Conservation (phyloP, 345 rosid genomes). For the Chamaenerion angustifolium region DNA sequence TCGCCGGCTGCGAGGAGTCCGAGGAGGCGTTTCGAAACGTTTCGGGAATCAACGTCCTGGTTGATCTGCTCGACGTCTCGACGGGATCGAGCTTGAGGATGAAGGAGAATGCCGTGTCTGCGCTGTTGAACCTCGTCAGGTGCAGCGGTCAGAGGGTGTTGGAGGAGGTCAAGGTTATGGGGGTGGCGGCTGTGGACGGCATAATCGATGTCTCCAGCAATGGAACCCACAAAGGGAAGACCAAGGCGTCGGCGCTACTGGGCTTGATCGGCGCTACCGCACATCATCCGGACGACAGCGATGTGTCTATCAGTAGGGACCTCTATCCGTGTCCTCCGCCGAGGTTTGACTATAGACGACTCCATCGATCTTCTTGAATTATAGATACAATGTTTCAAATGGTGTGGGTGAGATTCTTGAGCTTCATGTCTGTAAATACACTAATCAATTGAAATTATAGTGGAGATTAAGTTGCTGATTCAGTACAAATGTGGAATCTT, state of each 20-base stretch:
- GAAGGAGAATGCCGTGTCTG: slow-evolving; percentile 70
- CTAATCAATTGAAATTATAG: neutral
- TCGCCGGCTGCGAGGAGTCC: slow-evolving; percentile 86
- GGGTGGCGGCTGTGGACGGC: slow-evolving; percentile 35
- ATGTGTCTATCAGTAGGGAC: slow-evolving; percentile 1
- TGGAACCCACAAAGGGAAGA: slow-evolving; percentile 55
- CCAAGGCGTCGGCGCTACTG: slow-evolving; percentile 44
- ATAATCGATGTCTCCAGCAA: slow-evolving; percentile 40
- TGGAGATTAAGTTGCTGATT: neutral
- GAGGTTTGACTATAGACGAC: slow-evolving; percentile 3
- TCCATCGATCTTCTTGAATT: slow-evolving; percentile 8
- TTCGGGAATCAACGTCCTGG: slow-evolving; percentile 41
- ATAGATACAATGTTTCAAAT: neutral
- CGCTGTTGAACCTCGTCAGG: slow-evolving; percentile 58
- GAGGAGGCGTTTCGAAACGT: slow-evolving; percentile 46
- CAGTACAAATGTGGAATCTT: neutral
- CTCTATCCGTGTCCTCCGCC: neutral
- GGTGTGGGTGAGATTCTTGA: neutral
- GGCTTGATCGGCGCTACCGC: slow-evolving; percentile 19
- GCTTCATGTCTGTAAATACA: neutral
- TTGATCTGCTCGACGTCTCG: slow-evolving; percentile 58
- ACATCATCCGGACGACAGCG: neutral
- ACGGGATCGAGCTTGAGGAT: slow-evolving; percentile 53
- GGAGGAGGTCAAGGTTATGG: slow-evolving; percentile 32
- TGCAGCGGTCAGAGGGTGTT: slow-evolving; percentile 36